These are phyloP conservation scores for Prunella vulgaris DNA, from an alignment of 257 asterid species.

Conservation along the genomic window DNA sequence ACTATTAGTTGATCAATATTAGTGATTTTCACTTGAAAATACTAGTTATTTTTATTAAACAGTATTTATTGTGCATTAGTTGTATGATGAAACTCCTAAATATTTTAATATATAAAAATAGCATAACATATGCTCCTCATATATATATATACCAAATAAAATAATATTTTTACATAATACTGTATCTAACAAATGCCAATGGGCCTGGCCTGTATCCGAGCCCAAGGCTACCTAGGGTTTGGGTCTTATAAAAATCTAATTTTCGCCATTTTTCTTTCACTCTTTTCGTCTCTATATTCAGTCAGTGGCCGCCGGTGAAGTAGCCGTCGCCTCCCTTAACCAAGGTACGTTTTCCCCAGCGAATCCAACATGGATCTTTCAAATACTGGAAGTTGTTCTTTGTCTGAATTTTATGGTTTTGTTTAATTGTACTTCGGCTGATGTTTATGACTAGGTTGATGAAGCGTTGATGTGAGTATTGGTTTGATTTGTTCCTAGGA, in stretches of 20 bases:
- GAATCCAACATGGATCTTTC: background rate
- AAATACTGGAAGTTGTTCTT: background rate
- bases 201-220: background rate
- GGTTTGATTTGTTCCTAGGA: background rate
- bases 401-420: background rate
- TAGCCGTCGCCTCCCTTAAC: conserved; percentile 5
- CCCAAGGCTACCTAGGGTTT: conserved; percentile 29
- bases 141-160: no score
- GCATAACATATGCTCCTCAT: no score
- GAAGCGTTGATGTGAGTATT: background rate
- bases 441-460: background rate
- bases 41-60: no score
- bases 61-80: no score
- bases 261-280: background rate
- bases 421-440: background rate
- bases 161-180: no score
- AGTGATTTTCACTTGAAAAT: no score
- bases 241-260: conserved; percentile 8
- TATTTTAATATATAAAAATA: no score
- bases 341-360: background rate
- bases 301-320: conserved; percentile 18
- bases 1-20: no score
- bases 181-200: no score
- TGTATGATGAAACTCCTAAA: no score
- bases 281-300: conserved; percentile 3